Evolutionary conservation across 202 grass and related monocot species (phyloP).

Genomic region (Zizania palustris): DNA sequence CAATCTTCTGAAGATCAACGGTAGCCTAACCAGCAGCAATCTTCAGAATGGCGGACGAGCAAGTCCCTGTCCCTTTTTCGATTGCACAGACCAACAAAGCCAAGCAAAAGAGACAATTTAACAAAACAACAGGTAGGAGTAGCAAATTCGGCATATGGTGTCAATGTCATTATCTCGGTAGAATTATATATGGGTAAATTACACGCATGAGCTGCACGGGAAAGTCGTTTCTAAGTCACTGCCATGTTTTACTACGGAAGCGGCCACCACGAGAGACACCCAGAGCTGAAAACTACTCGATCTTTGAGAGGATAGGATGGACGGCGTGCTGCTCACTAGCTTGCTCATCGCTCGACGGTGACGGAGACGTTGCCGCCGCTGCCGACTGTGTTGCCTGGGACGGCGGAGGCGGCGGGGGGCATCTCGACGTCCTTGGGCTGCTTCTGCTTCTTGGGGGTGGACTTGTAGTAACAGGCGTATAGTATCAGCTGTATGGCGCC

Average conservation of each 20-base stretch:
- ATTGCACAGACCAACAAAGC: background rate
- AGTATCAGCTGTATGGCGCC: conserved; percentile 55
- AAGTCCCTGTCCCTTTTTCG: background rate
- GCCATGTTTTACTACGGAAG: background rate
- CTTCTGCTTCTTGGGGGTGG: conserved; percentile 45
- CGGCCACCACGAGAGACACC: no score
- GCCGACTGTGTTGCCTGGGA: background rate
- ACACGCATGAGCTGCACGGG: background rate
- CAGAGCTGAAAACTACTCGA: background rate
- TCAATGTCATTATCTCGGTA: background rate
- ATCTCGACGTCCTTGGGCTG: conserved; percentile 40
- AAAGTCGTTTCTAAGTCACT: background rate
- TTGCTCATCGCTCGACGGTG: conserved; percentile 20
- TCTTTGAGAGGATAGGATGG: background rate
- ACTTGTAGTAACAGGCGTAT: conserved; percentile 53
- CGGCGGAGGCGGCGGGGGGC: conserved; percentile 19
- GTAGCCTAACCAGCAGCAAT: background rate
- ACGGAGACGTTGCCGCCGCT: conserved; percentile 25
- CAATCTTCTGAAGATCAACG: background rate
- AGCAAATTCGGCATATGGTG: background rate
- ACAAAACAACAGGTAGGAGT: no score
- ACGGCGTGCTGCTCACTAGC: background rate
- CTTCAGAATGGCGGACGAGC: background rate
- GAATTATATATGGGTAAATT: background rate
- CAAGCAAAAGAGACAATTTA: no score